Conservation (phyloP, 768 basidiomycete species). For the Pholiota microspora region DNA sequence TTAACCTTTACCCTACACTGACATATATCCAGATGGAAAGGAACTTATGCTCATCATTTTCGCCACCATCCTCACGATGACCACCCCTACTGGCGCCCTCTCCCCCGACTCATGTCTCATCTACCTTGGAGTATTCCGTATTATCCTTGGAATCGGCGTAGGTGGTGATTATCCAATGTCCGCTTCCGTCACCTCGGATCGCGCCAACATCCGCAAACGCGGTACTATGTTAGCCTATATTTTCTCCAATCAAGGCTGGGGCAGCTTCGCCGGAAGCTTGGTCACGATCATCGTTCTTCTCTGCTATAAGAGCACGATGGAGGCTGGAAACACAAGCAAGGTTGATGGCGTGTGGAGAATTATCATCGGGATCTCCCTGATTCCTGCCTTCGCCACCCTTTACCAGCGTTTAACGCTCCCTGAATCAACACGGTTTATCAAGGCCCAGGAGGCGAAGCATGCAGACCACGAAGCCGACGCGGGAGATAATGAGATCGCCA, state of each 20-base stretch:
- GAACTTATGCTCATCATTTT: conserved; percentile 78
- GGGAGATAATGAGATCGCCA: conserved; percentile 25
- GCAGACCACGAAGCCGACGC: conserved; percentile 21
- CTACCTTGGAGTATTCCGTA: conserved; percentile 65
- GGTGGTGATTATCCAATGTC: conserved; percentile 83
- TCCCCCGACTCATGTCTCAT: conserved; percentile 52
- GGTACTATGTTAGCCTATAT: conserved; percentile 78
- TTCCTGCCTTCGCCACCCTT: conserved; percentile 73
- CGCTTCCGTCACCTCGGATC: conserved; percentile 65
- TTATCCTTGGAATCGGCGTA: conserved; percentile 74
- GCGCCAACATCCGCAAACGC: conserved; percentile 56
- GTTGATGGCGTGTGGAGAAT: conserved; percentile 83
- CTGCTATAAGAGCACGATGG: conserved; percentile 63
- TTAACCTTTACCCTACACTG: neutral
- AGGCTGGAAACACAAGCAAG: conserved; percentile 56
- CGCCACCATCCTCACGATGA: conserved; percentile 66
- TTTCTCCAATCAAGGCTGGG: conserved; percentile 80
- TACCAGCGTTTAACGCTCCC: conserved; percentile 76
- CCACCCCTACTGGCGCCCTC: conserved; percentile 60
- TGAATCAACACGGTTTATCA: conserved; percentile 58
- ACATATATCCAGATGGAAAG: conserved; percentile 53
- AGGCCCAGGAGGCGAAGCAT: conserved; percentile 30
- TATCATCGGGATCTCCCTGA: conserved; percentile 66
- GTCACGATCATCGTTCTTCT: conserved; percentile 62
- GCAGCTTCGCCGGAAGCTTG: conserved; percentile 61